A percentile compares a stretch with the other conserved stretches of the same genome.
Evolutionary conservation across 2,329 filamentous ascomycete species (phyloP).

Genomic region (Beauveria sp.): DNA sequence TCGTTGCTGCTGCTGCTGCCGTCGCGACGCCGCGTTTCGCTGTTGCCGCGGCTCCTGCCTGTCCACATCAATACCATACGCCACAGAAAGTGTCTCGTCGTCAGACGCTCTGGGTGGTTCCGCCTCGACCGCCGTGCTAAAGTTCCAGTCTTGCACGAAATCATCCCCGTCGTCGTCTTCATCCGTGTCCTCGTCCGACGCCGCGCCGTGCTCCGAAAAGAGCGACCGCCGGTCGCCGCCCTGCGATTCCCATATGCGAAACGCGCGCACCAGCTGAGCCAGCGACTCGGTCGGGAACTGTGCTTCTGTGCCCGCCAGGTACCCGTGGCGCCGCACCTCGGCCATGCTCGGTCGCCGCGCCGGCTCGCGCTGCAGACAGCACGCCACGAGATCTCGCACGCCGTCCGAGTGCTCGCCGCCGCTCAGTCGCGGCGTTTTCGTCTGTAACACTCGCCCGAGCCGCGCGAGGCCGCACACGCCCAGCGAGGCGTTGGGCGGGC

Average conservation of each 20-base stretch:
- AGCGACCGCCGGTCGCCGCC: slow-evolving; percentile 57
- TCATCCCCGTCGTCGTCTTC: slow-evolving; percentile 23
- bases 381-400: slow-evolving; percentile 51
- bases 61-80: not conserved
- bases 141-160: slow-evolving; percentile 48
- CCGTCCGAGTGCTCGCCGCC: slow-evolving; percentile 44
- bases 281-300: slow-evolving; percentile 54
- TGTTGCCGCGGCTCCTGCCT: not conserved
- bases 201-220: slow-evolving; percentile 45
- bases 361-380: slow-evolving; percentile 51
- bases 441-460: slow-evolving; percentile 35
- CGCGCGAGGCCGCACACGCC: slow-evolving; percentile 30
- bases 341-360: slow-evolving; percentile 49
- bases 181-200: slow-evolving; percentile 20
- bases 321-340: slow-evolving; percentile 55
- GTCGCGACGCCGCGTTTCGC: slow-evolving; percentile 27
- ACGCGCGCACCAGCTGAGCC: slow-evolving; percentile 55
- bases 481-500: slow-evolving; percentile 47
- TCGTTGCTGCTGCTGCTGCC: slow-evolving; percentile 18
- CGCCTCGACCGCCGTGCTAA: slow-evolving; percentile 45
- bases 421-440: slow-evolving; percentile 47
- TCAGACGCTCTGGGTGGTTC: slow-evolving; percentile 33
- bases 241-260: slow-evolving; percentile 59
- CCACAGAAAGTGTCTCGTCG: slow-evolving; percentile 30
- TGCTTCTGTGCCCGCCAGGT: slow-evolving; percentile 45